Percentiles rank a stretch among this genome's conserved stretches.
Evolutionary conservation across 371 early-diverging fungal genomes (phyloP).

Genomic region (Parasitella parasitica): DNA sequence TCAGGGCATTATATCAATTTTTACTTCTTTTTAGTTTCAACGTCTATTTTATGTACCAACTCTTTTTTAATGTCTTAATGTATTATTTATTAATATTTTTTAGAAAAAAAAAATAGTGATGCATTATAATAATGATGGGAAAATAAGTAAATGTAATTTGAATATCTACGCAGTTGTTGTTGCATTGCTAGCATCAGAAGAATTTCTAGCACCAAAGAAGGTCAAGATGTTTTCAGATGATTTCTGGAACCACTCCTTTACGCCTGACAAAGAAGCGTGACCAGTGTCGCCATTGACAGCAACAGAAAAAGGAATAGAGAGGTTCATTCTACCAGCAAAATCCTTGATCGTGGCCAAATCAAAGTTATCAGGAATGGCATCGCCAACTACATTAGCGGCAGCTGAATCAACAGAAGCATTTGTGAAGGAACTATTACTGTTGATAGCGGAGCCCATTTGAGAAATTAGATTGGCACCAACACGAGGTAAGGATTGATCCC

Average conservation of each 20-base stretch:
- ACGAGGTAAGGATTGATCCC: slow-evolving; percentile 20
- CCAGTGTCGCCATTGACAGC: slow-evolving; percentile 14
- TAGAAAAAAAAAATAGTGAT: no score
- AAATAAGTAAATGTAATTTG: no score
- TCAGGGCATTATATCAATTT: no score
- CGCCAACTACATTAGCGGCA: neutral
- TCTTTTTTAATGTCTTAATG: no score
- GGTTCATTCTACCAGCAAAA: neutral
- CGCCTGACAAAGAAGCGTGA: slow-evolving; percentile 8
- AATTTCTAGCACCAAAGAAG: neutral
- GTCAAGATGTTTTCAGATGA: slow-evolving; percentile 6
- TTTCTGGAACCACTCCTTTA: slow-evolving; percentile 15
- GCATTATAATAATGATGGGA: no score
- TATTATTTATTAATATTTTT: no score
- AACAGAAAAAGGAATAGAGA: neutral
- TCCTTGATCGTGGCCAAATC: neutral
- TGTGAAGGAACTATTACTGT: neutral
- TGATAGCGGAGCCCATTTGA: neutral
- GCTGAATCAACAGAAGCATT: neutral
- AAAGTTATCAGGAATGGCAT: neutral
- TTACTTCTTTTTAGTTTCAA: no score
- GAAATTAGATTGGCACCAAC: neutral
- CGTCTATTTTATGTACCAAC: no score
- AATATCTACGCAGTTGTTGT: no score
- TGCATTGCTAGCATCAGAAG: neutral